These are phyloP conservation scores for Yamadazyma siamensis DNA, from an alignment of 1,139 yeast genomes.

Conservation along the genomic window DNA sequence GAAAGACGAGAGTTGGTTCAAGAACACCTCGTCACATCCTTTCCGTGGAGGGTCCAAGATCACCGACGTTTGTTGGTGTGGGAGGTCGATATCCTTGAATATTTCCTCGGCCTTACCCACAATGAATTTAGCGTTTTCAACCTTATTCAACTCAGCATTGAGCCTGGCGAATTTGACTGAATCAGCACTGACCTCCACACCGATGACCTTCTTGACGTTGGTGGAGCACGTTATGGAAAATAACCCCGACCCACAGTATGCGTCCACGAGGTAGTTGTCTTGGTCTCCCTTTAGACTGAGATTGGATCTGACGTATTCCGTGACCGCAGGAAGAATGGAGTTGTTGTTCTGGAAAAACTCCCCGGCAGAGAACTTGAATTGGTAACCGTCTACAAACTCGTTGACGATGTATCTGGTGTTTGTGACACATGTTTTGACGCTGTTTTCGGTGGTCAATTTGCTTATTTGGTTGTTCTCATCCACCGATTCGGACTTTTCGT, in stretches of 20 bases:
- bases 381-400: constrained; percentile 70
- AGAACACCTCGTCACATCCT: constrained; percentile 87
- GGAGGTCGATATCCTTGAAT: constrained; percentile 70
- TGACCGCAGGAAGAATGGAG: constrained; percentile 79
- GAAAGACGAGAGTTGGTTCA: constrained; percentile 79
- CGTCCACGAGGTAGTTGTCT: constrained; percentile 75
- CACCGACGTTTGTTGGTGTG: constrained; percentile 74
- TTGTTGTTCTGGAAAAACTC: constrained; percentile 96
- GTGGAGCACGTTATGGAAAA: constrained; percentile 84
- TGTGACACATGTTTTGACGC: constrained; percentile 56
- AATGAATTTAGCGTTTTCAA: constrained; percentile 75
- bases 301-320: constrained; percentile 74
- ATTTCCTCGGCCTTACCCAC: constrained; percentile 92
- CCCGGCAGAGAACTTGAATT: constrained; percentile 87
- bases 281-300: constrained; percentile 27
- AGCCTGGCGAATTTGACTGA: constrained; percentile 82
- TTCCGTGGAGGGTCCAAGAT: constrained; percentile 96
- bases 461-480: constrained; percentile 29
- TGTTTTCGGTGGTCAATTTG: constrained; percentile 18
- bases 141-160: constrained; percentile 73
- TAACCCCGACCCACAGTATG: constrained; percentile 95
- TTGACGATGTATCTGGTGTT: constrained; percentile 74
- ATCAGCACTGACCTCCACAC: constrained; percentile 93
- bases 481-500: constrained; percentile 39
- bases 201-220: constrained; percentile 78